Percentiles rank a stretch among this genome's conserved stretches.
Evolutionary conservation across 1,284 basidiomycete species (phyloP).

Genomic region (Malassezia sympodialis): DNA sequence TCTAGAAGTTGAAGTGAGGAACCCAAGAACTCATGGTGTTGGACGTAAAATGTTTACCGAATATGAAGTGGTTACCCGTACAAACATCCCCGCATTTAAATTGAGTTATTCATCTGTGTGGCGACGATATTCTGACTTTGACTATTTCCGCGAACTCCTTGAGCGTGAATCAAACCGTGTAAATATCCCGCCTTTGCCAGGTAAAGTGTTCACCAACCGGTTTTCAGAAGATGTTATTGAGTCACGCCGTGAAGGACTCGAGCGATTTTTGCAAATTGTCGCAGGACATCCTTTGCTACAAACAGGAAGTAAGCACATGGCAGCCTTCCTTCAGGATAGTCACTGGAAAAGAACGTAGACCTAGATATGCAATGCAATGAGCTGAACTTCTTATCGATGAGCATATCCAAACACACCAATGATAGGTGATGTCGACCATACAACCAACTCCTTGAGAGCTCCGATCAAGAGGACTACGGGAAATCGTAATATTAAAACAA

Average conservation of each 20-base stretch:
- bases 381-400: neutral
- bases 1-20: slow-evolving; percentile 92
- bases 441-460: neutral
- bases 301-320: slow-evolving; percentile 94
- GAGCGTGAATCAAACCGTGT: slow-evolving; percentile 93
- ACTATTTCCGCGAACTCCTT: slow-evolving; percentile 94
- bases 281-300: slow-evolving; percentile 93
- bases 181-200: slow-evolving; percentile 90
- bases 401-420: neutral
- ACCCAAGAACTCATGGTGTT: slow-evolving; percentile 78
- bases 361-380: neutral
- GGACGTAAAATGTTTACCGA: slow-evolving; percentile 93
- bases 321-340: slow-evolving; percentile 76
- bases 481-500: neutral
- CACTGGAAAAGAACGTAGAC: slow-evolving; percentile 23
- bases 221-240: slow-evolving; percentile 98
- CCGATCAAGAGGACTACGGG: neutral
- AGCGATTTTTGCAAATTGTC: slow-evolving; percentile 88
- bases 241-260: slow-evolving; percentile 76
- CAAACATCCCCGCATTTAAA: slow-evolving; percentile 98
- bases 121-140: slow-evolving; percentile 93
- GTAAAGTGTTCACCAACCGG: slow-evolving; percentile 61
- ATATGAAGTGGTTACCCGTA: slow-evolving; percentile 96
- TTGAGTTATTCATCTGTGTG: slow-evolving; percentile 86
- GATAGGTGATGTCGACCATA: neutral